Evolutionary conservation across 805 yeast genomes (phyloP).

Genomic region (Saccharomycopsis fibuligera): DNA sequence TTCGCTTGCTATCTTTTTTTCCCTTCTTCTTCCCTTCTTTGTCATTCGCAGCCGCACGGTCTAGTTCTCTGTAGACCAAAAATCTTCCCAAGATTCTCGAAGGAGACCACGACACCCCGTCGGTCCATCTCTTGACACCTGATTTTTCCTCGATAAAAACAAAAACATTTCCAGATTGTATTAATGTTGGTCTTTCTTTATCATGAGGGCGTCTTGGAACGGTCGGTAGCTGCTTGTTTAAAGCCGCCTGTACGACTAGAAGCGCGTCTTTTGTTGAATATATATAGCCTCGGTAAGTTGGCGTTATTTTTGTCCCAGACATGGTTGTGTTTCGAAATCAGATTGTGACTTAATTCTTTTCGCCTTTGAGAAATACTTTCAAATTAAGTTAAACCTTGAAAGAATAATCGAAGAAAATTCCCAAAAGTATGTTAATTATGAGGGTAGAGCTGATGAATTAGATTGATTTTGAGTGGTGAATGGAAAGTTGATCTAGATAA

Average conservation of each 20-base stretch:
- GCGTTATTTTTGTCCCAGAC: constrained; percentile 14
- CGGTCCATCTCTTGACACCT: constrained; percentile 93
- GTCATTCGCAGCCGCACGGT: constrained; percentile 35
- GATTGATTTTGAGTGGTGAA: too few species aligned
- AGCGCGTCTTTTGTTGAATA: constrained; percentile 81
- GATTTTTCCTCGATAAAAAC: constrained; percentile 78
- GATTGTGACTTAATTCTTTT: too few species aligned
- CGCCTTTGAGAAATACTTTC: too few species aligned
- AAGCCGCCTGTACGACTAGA: constrained; percentile 70
- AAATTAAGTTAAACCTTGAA: too few species aligned
- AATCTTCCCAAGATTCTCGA: constrained; percentile 83
- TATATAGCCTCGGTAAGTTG: constrained; percentile 45
- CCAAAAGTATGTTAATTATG: too few species aligned
- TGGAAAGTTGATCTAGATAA: too few species aligned
- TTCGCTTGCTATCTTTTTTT: constrained; percentile 21
- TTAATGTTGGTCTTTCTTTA: constrained; percentile 58
- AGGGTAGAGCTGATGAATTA: too few species aligned
- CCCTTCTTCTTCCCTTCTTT: constrained; percentile 40
- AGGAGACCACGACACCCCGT: constrained; percentile 93
- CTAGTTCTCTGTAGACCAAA: constrained; percentile 71
- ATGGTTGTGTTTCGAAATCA: too few species aligned
- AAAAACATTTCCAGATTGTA: constrained; percentile 73
- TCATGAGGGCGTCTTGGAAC: constrained; percentile 81
- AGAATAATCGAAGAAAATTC: too few species aligned
- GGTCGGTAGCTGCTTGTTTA: constrained; percentile 51